Evolutionary conservation across 352 stramenopile species (phyloP).

Genomic region (Pythium grandisporangium): DNA sequence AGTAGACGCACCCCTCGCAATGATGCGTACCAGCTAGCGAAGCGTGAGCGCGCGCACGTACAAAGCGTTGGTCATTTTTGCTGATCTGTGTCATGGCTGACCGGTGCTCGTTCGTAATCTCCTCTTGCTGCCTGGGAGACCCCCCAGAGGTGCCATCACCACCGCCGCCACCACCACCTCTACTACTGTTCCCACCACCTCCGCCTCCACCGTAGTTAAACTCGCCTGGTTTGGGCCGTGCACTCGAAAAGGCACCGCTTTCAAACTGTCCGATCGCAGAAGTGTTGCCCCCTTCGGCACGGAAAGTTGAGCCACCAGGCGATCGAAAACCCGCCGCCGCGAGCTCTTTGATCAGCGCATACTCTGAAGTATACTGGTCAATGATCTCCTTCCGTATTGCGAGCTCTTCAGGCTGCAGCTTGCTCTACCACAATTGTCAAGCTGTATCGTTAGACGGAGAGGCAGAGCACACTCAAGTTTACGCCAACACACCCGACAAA

Average conservation of each 20-base stretch:
- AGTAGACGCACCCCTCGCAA: too few relatives aligned
- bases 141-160: conserved; percentile 18
- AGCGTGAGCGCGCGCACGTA: too few relatives aligned
- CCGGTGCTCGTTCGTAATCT: conserved; percentile 60
- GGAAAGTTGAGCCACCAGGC: conserved; percentile 30
- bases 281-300: conserved; percentile 28
- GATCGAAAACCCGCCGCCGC: conserved; percentile 47
- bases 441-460: too few relatives aligned
- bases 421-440: conserved; percentile 28
- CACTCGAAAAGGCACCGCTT: conserved; percentile 47
- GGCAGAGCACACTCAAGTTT: too few relatives aligned
- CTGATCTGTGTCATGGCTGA: conserved; percentile 69
- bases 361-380: conserved; percentile 72
- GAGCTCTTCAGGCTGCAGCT: conserved; percentile 65
- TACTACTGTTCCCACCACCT: conserved; percentile 12
- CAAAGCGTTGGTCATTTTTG: conserved; percentile 74
- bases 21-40: too few relatives aligned
- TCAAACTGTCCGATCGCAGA: conserved; percentile 46
- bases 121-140: conserved; percentile 22
- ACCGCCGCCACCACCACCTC: conserved; percentile 15
- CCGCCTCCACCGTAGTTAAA: conserved; percentile 10
- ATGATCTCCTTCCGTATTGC: conserved; percentile 75
- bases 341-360: conserved; percentile 69
- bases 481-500: too few relatives aligned
- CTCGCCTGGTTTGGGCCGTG: conserved; percentile 14